Evolutionary conservation across 2,329 filamentous ascomycete genomes (phyloP).

Genomic region (Fusarium solani-melongenae): DNA sequence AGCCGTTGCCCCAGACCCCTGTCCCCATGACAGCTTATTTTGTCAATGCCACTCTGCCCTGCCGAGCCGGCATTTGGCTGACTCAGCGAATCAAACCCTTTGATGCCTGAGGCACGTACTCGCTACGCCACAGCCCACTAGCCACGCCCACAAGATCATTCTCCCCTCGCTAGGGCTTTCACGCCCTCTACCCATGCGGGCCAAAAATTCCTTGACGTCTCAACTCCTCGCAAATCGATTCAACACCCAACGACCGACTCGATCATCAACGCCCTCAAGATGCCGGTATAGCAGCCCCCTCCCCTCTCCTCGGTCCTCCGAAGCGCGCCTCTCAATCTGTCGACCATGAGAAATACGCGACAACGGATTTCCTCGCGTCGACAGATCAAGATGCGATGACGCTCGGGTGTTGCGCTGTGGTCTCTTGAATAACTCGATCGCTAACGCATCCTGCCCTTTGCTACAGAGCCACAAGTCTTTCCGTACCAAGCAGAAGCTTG

Average conservation of each 20-base stretch:
- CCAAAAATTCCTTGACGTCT: conserved; percentile 49
- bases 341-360: conserved; percentile 10
- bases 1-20: background rate
- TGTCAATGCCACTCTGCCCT: conserved; percentile 19
- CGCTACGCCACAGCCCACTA: conserved; percentile 26
- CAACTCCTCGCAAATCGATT: conserved; percentile 47
- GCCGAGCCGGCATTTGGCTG: conserved; percentile 14
- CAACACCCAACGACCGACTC: conserved; percentile 50
- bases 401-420: conserved; percentile 1
- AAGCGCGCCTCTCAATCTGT: conserved; percentile 20
- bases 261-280: conserved; percentile 54
- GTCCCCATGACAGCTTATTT: conserved; percentile 23
- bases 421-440: conserved; percentile 21
- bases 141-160: conserved; percentile 31
- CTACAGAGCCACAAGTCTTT: conserved; percentile 99
- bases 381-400: conserved; percentile 14
- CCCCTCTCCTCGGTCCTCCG: conserved; percentile 9
- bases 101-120: conserved; percentile 24
- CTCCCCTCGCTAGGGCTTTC: conserved; percentile 50
- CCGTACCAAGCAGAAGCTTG: conserved; percentile 99
- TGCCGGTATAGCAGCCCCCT: conserved; percentile 52
- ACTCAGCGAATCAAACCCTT: background rate
- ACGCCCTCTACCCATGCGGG: conserved; percentile 48
- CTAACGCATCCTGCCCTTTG: conserved; percentile 39
- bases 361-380: conserved; percentile 13